phyloP scores from a whole-genome alignment of 2,329 filamentous ascomycete species.

The Cryphonectria carpinicola region DNA sequence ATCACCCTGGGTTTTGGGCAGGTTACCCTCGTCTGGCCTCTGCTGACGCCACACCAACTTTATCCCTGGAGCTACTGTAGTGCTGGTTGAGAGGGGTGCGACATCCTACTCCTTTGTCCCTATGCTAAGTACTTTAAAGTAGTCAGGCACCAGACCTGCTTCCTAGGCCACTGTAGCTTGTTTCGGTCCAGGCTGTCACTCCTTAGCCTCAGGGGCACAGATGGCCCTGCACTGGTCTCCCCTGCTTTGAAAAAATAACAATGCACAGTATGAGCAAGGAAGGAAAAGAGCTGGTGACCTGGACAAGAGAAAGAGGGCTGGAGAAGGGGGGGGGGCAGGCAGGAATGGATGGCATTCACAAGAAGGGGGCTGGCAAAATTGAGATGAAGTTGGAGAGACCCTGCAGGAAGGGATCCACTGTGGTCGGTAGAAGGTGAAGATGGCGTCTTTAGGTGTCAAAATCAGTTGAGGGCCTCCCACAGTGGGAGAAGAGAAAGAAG shows the following conservation, averaged over 20 bases:
- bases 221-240: neutral
- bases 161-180: neutral
- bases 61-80: neutral
- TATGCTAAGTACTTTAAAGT: neutral
- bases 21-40: neutral
- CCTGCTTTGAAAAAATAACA: neutral
- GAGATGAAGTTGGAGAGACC: constrained; percentile 1
- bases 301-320: neutral
- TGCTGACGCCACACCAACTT: neutral
- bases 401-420: neutral
- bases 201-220: neutral
- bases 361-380: neutral
- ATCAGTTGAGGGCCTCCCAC: neutral
- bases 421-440: neutral
- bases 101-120: neutral
- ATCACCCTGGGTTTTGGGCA: neutral
- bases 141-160: neutral
- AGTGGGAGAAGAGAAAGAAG: neutral
- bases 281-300: neutral
- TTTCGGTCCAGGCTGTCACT: neutral
- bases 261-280: neutral
- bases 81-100: neutral
- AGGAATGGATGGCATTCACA: neutral
- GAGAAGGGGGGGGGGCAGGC: neutral
- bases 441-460: neutral